Base-by-base conservation (phyloP, 1,284 basidiomycete genomes). In the Tilletia caries region DNA sequence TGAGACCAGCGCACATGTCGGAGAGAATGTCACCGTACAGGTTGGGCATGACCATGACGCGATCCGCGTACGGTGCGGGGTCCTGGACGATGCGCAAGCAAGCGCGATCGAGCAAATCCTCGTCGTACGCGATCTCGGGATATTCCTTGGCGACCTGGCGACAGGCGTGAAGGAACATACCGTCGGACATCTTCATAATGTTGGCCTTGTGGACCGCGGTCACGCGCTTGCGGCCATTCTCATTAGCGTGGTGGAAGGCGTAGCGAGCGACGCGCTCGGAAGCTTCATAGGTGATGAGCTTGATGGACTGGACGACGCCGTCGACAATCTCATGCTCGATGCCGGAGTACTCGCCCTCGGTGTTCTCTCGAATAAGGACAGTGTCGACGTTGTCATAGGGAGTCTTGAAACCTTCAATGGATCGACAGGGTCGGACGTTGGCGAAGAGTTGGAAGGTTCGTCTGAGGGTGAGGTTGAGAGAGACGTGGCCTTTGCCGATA, bases 41-140 rank as follows among this genome's bases (percentile, higher is more conserved):
- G 88, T 99, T 99, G 75, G 96, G 96, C 95, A 98, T 98, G 78
- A 99, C 96, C 95, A 98, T 98, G 79, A 98, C 96, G 71, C 93
- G 91, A 86, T 98, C 95, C 64, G 92, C 88, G 86, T 91, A 99
- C 12, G 96, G 96, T 76, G 86, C 87, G 43, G 96, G 96, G 86
- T 99, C 94, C 85, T 93, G 92, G 27, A 82, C 80, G 72, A 82
- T 82, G 68, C 93, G 90, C 68, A 98, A 88, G 86, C 96, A 99
- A 76, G 92, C 95, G 78, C 96, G 91, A 86, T 99, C 96, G 74
- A 98, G 88, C 64, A 98, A 88, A 85, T 99, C 96, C 85, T 99
- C 96, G 84, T 98, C 95, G 85, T 98, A 99, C 46, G 82, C 81
- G 81, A 99, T 90, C 73, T 91, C 89, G 46, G 96, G 96, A 88